phyloP scores from a whole-genome alignment of 345 rosid genomes.

The Salix brachista region DNA sequence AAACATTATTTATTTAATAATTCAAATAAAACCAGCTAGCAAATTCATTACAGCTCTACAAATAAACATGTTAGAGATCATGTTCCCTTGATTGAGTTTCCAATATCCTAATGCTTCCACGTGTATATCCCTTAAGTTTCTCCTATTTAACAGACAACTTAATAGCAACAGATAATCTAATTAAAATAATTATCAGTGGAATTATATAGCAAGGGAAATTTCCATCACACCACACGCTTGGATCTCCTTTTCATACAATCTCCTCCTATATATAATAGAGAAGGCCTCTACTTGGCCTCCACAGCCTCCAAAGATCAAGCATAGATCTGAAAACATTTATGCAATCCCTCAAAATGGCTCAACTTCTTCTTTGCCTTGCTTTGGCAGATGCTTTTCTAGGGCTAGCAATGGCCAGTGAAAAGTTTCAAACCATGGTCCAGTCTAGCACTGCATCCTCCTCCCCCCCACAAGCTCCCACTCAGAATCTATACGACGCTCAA shows the following conservation, averaged over 20 bases:
- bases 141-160: constrained; percentile 35
- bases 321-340: background rate
- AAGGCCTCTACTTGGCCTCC: background rate
- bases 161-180: background rate
- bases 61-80: constrained; percentile 34
- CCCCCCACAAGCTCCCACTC: constrained; percentile 16
- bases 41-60: constrained; percentile 19
- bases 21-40: background rate
- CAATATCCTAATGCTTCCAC: constrained; percentile 31
- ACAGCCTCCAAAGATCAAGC: background rate
- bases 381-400: constrained; percentile 24
- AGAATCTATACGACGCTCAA: constrained; percentile 14
- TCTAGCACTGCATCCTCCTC: background rate
- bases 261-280: constrained; percentile 4
- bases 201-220: constrained; percentile 33
- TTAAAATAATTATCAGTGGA: constrained; percentile 10
- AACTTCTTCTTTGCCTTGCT: constrained; percentile 24
- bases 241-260: constrained; percentile 4
- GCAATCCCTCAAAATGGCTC: constrained; percentile 22
- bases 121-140: constrained; percentile 28
- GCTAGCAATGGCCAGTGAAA: constrained; percentile 26
- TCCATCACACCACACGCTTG: constrained; percentile 36
- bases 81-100: constrained; percentile 41
- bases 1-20: background rate
- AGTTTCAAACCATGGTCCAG: background rate